A percentile compares a stretch with the other conserved stretches of the same genome.
phyloP scores from a whole-genome alignment of 2,329 filamentous ascomycete genomes.

The Neospermospora avenae region DNA sequence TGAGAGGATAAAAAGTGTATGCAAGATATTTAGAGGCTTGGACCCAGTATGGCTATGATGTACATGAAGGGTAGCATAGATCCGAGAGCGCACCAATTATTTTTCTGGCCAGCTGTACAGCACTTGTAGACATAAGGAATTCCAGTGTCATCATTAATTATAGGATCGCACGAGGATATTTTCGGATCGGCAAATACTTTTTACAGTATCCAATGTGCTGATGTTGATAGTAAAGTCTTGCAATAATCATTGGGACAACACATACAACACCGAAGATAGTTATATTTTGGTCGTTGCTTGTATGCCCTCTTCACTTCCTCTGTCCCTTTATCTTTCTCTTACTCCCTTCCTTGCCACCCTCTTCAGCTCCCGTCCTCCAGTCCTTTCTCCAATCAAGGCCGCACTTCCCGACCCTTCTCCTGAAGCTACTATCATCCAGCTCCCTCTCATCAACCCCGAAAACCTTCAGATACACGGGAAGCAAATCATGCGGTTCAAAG shows the following conservation, averaged over 20 bases:
- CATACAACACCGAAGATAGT: too few species aligned
- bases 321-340: constrained; percentile 1
- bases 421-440: constrained; percentile 22
- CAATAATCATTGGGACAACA: too few species aligned
- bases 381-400: constrained; percentile 15
- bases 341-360: not conserved
- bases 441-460: constrained; percentile 22
- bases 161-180: too few species aligned
- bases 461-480: constrained; percentile 19
- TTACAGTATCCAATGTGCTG: too few species aligned
- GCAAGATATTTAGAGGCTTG: not conserved
- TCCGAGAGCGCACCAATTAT: not conserved
- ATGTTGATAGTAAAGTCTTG: too few species aligned
- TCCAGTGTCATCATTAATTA: too few species aligned
- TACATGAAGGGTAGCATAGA: not conserved
- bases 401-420: constrained; percentile 19
- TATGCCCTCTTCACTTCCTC: not conserved
- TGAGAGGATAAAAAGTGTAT: not conserved
- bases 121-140: not conserved
- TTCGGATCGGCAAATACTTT: too few species aligned
- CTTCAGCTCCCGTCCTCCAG: not conserved
- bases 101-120: not conserved
- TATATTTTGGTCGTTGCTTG: too few species aligned
- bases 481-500: constrained; percentile 33
- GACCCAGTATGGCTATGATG: not conserved